Percentiles rank a stretch among this genome's conserved stretches.
Conservation (phyloP, 164 flowering plant species). For the Santalum album region DNA sequence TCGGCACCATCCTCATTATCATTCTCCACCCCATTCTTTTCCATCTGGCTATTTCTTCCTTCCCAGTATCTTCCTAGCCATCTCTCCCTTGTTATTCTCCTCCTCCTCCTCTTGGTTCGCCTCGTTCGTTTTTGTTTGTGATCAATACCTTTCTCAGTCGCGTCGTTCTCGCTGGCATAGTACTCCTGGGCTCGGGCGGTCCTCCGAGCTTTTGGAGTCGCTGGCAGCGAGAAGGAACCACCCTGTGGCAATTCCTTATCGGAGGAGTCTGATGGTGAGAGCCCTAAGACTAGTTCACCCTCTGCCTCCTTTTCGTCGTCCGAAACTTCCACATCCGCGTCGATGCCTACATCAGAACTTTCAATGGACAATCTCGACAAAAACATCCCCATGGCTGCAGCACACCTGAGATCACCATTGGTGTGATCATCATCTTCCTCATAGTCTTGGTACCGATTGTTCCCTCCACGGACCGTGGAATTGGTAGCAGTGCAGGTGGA, state of each 20-base stretch:
- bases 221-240: slow-evolving; percentile 16
- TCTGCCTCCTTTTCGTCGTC: slow-evolving; percentile 17
- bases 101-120: slow-evolving; percentile 4
- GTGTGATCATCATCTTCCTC: slow-evolving; percentile 11
- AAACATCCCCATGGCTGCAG: slow-evolving; percentile 10
- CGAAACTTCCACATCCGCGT: slow-evolving; percentile 38
- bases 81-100: neutral
- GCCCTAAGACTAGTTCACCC: slow-evolving; percentile 3
- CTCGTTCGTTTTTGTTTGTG: neutral
- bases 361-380: slow-evolving; percentile 39
- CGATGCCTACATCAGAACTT: slow-evolving; percentile 31
- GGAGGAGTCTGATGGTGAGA: slow-evolving; percentile 16
- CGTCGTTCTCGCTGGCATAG: slow-evolving; percentile 48
- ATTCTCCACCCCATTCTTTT: neutral
- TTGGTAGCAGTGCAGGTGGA: slow-evolving; percentile 28
- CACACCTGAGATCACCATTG: neutral
- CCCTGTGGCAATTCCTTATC: slow-evolving; percentile 17
- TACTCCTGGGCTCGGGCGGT: slow-evolving; percentile 13
- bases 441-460: slow-evolving; percentile 12
- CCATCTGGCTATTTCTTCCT: neutral
- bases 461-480: slow-evolving; percentile 5
- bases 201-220: slow-evolving; percentile 13
- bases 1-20: neutral
- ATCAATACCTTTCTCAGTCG: neutral
- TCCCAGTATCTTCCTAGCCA: neutral